phyloP scores from a whole-genome alignment of 441 rosid genomes.

The Pelargonium citronellum region DNA sequence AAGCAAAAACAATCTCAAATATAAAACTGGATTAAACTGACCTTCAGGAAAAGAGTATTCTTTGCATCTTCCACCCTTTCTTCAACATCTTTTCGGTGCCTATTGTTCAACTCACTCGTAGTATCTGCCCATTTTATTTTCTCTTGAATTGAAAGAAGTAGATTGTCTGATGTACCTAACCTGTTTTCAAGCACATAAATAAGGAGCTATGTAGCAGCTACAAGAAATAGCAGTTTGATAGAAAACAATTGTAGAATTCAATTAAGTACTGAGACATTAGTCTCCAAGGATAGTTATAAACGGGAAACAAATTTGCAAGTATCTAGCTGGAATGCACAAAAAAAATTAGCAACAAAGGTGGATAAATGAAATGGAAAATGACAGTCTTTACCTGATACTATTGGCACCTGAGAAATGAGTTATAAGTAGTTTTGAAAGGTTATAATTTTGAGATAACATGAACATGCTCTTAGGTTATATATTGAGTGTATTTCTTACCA shows the following conservation, averaged over 20 bases:
- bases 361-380: too few relatives aligned
- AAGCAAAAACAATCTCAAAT: background rate
- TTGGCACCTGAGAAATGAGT: too few relatives aligned
- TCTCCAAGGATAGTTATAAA: background rate
- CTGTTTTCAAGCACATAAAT: slow-evolving; percentile 32
- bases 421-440: too few relatives aligned
- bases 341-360: too few relatives aligned
- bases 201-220: too few relatives aligned
- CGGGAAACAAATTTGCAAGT: background rate
- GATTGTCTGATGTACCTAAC: slow-evolving; percentile 78
- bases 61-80: slow-evolving; percentile 78
- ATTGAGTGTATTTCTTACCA: too few relatives aligned
- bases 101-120: slow-evolving; percentile 80
- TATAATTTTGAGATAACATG: too few relatives aligned
- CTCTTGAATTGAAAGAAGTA: slow-evolving; percentile 82
- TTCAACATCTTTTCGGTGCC: slow-evolving; percentile 71
- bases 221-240: too few relatives aligned
- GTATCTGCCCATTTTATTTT: slow-evolving; percentile 97
- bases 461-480: too few relatives aligned
- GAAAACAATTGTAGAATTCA: too few relatives aligned
- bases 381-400: too few relatives aligned
- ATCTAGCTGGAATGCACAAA: background rate
- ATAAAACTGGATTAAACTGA: slow-evolving; percentile 55
- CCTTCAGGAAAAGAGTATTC: slow-evolving; percentile 80
- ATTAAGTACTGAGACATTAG: too few relatives aligned